phyloP scores from a whole-genome alignment of 306 rosid species.

The Cicer pinnatifidum region DNA sequence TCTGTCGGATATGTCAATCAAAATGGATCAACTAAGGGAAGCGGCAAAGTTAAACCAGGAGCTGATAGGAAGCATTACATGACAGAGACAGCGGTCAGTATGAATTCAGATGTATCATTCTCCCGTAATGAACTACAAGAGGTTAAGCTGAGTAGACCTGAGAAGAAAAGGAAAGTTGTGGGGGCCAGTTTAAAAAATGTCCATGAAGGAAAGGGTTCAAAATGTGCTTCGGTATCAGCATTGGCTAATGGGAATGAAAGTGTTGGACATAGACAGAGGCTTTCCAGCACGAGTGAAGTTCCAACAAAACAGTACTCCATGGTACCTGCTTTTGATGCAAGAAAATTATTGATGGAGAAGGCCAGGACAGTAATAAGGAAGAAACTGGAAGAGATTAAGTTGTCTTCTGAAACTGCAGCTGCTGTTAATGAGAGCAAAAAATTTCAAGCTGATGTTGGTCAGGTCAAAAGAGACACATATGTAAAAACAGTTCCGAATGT shows the following conservation, averaged over 20 bases:
- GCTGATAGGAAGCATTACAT: constrained; percentile 59
- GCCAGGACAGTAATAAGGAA: constrained; percentile 80
- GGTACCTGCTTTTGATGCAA: constrained; percentile 81
- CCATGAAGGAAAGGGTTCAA: constrained; percentile 55
- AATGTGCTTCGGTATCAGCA: constrained; percentile 57
- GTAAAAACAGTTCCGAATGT: constrained; percentile 47
- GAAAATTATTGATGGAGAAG: constrained; percentile 80
- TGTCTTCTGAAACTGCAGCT: constrained; percentile 56
- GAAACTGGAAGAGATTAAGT: constrained; percentile 78
- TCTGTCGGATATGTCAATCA: constrained; percentile 62
- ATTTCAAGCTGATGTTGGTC: constrained; percentile 52
- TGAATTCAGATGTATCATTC: constrained; percentile 52
- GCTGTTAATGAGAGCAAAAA: constrained; percentile 53
- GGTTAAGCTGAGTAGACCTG: constrained; percentile 55
- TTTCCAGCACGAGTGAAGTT: constrained; percentile 54
- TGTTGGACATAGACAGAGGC: constrained; percentile 56
- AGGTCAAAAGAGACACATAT: constrained; percentile 47
- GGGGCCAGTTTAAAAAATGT: constrained; percentile 64
- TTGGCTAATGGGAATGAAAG: constrained; percentile 68
- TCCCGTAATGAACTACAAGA: constrained; percentile 55
- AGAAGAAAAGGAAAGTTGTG: constrained; percentile 73
- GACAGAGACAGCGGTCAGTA: constrained; percentile 51
- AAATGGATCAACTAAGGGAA: constrained; percentile 68
- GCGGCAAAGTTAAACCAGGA: constrained; percentile 65
- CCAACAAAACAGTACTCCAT: constrained; percentile 59